Base-by-base conservation (phyloP, 768 basidiomycete species). In the Suillus luteus region DNA sequence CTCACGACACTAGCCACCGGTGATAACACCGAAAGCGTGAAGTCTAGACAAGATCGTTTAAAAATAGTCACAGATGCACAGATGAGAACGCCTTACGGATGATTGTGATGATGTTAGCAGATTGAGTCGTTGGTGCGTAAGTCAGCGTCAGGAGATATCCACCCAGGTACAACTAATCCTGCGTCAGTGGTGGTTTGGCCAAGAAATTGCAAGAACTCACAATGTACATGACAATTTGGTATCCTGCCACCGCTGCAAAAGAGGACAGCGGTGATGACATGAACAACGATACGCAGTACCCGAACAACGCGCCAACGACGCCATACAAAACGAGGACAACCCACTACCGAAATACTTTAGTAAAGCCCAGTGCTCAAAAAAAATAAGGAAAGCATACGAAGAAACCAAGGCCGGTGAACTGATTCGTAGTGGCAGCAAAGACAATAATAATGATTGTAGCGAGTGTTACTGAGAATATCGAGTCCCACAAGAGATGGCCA, bases 401-500 rank as follows among this genome's bases (percentile, higher is more conserved):
- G 33, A 89, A 80, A 0, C 90, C 90, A 33, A 90, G 79, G 0
- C 86, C 89, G 64, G 86, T 80, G 72, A 93, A 92, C 65, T 90
- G 86, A 62, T 84, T 77, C 0, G 86, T 80, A 4, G 73, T 81
- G 17, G 77, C 70, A 11, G 85, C 84, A 67, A 88, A 91, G 8
- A 92, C 69, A 49, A 91, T 83, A 19, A 82, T 78, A 52, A 91
- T 84, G 59, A 91, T 76, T 1, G 88, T 88, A 1, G 91, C 81
- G 24, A 85, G 71, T n/a, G 88, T 73, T 17, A 88, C 67, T 4
- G 84, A 81, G 64, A 84, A 82, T 11, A 89, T 80, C 9, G 84
- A 80, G 69, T 93, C 92, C 73, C 90, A 91, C 70, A 89, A 76
- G 17, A 92, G 79, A 74, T 93, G 92, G 3, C 92, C 92, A 3